Evolutionary conservation across 768 basidiomycete species (phyloP).

Genomic region (Lentinus tigrinus): DNA sequence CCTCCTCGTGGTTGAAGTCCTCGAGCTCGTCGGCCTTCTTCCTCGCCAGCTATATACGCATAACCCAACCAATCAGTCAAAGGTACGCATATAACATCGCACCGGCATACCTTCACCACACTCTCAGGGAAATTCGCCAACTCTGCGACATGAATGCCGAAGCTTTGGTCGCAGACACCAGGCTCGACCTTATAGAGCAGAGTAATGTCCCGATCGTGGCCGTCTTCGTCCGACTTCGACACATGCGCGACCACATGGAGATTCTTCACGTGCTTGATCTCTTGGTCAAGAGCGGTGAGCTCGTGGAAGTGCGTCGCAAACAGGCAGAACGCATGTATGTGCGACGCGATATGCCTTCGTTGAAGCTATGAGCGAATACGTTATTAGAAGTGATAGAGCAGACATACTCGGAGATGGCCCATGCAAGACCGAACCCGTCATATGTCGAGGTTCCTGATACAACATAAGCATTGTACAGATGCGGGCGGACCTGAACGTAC

Average conservation of each 20-base stretch:
- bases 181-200: constrained; percentile 73
- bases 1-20: constrained; percentile 59
- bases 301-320: constrained; percentile 99
- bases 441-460: constrained; percentile 88
- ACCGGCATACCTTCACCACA: constrained; percentile 70
- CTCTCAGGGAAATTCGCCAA: constrained; percentile 97
- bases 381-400: neutral
- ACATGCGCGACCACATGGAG: constrained; percentile 96
- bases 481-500: constrained; percentile 33
- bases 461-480: neutral
- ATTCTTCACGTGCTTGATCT: constrained; percentile 86
- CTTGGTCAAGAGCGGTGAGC: constrained; percentile 86
- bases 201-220: constrained; percentile 73
- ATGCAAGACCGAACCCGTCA: constrained; percentile 96
- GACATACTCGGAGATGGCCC: constrained; percentile 95
- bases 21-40: constrained; percentile 90
- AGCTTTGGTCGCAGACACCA: constrained; percentile 94
- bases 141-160: constrained; percentile 96
- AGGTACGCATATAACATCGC: neutral
- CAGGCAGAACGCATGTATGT: constrained; percentile 90
- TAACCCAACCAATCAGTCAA: neutral
- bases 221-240: constrained; percentile 42
- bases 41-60: constrained; percentile 77
- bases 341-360: constrained; percentile 90
- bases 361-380: too few species aligned